These are phyloP conservation scores for Shiraia sp. DNA, from an alignment of 2,329 filamentous ascomycete genomes.

Conservation along the genomic window DNA sequence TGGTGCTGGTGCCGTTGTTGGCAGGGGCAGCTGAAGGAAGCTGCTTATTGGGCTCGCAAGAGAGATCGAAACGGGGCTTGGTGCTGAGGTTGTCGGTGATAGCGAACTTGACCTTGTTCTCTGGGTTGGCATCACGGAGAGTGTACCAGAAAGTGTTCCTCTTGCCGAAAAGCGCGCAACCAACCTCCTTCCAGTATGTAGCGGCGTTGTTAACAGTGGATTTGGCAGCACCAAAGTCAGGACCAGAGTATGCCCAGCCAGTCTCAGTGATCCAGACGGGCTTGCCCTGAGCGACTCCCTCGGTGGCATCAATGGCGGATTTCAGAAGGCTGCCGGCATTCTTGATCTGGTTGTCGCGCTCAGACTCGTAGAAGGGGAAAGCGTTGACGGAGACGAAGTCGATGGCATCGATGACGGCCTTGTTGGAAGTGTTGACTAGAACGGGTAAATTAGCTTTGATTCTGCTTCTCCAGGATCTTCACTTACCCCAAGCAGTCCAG, in stretches of 20 bases:
- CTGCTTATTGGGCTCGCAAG: constrained; percentile 46
- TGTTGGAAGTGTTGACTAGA: constrained; percentile 41
- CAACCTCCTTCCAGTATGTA: constrained; percentile 40
- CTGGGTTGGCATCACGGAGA: constrained; percentile 53
- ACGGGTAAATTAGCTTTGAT: too few relatives aligned
- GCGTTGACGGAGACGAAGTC: constrained; percentile 45
- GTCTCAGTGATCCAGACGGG: constrained; percentile 47
- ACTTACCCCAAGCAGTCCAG: constrained; percentile 42
- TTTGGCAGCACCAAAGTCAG: constrained; percentile 31
- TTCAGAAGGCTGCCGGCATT: constrained; percentile 46
- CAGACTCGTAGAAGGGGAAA: constrained; percentile 45
- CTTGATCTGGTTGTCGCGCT: constrained; percentile 41
- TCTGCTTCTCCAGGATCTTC: too few relatives aligned
- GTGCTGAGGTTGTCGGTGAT: constrained; percentile 59
- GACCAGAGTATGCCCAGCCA: constrained; percentile 40
- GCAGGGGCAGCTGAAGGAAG: constrained; percentile 17
- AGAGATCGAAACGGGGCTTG: constrained; percentile 58
- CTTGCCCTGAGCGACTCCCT: constrained; percentile 36
- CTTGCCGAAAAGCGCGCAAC: constrained; percentile 38
- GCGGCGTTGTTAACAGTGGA: constrained; percentile 36
- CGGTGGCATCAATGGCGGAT: constrained; percentile 31
- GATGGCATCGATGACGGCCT: constrained; percentile 39
- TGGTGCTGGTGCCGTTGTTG: constrained; percentile 18
- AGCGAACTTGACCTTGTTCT: constrained; percentile 62
- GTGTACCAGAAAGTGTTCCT: constrained; percentile 44